These are phyloP conservation scores for Diaporthe caulivora DNA, from an alignment of 2,329 filamentous ascomycete species.

Conservation along the genomic window DNA sequence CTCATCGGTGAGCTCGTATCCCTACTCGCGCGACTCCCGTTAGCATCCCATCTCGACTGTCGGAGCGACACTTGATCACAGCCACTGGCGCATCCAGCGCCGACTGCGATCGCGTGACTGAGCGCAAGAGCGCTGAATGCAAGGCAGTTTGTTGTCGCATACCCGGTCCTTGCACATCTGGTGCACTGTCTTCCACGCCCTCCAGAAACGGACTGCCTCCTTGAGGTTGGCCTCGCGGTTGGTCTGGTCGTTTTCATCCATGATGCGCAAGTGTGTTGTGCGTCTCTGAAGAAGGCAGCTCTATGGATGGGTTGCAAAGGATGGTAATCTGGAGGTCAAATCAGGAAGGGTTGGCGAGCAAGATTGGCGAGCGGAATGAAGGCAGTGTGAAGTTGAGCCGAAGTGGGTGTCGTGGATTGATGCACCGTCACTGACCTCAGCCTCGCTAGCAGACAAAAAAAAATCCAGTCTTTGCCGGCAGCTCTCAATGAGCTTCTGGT, in stretches of 20 bases:
- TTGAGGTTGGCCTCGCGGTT: slow-evolving; percentile 59
- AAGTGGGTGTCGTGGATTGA: slow-evolving; percentile 20
- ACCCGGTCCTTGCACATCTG: slow-evolving; percentile 96
- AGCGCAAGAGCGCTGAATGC: slow-evolving; percentile 30
- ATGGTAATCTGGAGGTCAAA: neutral
- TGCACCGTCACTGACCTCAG: slow-evolving; percentile 14
- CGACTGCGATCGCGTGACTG: slow-evolving; percentile 24
- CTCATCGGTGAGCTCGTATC: slow-evolving; percentile 91
- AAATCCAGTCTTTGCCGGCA: slow-evolving; percentile 16
- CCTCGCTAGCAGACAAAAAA: slow-evolving; percentile 17
- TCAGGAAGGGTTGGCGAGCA: neutral
- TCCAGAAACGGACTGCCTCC: slow-evolving; percentile 81
- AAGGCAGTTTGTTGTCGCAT: slow-evolving; percentile 52
- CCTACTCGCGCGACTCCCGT: slow-evolving; percentile 64
- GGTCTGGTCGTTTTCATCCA: slow-evolving; percentile 57
- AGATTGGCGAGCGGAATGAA: neutral
- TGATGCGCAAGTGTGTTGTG: slow-evolving; percentile 44
- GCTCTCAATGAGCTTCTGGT: slow-evolving; percentile 18
- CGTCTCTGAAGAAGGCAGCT: neutral
- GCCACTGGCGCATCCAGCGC: neutral
- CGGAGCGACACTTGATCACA: neutral
- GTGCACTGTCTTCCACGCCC: slow-evolving; percentile 91
- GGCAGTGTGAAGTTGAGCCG: neutral
- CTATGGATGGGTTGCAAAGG: neutral
- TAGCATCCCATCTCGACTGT: slow-evolving; percentile 15